Conservation (phyloP, 2,329 filamentous ascomycete species). For the Bipolaris zeicola region DNA sequence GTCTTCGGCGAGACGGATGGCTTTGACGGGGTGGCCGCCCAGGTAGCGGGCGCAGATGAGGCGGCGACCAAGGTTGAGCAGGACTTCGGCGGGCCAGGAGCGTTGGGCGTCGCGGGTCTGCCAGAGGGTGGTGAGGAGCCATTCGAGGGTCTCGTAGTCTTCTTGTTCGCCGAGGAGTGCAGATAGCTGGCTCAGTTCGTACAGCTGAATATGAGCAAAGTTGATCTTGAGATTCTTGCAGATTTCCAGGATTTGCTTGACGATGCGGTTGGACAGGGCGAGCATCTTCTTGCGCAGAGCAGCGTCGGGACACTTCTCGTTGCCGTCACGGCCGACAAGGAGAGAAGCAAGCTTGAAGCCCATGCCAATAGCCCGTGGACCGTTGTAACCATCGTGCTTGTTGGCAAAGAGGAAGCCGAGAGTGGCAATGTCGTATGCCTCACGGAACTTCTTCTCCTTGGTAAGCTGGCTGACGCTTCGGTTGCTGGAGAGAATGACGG, state of each 20-base stretch:
- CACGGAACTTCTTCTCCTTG: slow-evolving; percentile 39
- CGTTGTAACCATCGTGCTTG: slow-evolving; percentile 42
- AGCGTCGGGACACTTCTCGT: slow-evolving; percentile 39
- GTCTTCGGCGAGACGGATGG: slow-evolving; percentile 55
- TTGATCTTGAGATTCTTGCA: slow-evolving; percentile 51
- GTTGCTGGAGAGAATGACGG: slow-evolving; percentile 36
- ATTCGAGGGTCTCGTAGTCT: slow-evolving; percentile 52
- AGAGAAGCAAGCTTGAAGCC: slow-evolving; percentile 47
- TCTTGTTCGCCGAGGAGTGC: slow-evolving; percentile 52
- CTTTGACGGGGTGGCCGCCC: slow-evolving; percentile 51
- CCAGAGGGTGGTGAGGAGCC: slow-evolving; percentile 48
- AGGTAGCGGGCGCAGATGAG: slow-evolving; percentile 61
- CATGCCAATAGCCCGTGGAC: slow-evolving; percentile 41
- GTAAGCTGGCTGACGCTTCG: slow-evolving; percentile 31
- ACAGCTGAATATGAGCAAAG: slow-evolving; percentile 50
- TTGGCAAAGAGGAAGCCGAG: slow-evolving; percentile 41
- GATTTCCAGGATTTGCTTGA: slow-evolving; percentile 50
- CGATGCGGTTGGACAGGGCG: slow-evolving; percentile 49
- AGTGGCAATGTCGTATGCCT: slow-evolving; percentile 44
- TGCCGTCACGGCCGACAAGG: slow-evolving; percentile 37
- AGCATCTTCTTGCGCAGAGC: slow-evolving; percentile 49
- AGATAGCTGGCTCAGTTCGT: slow-evolving; percentile 52
- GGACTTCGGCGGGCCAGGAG: slow-evolving; percentile 45
- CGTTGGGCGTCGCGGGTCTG: slow-evolving; percentile 42
- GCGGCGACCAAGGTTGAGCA: slow-evolving; percentile 59